Percentiles rank a stretch among this genome's conserved stretches.
These are phyloP conservation scores for Bremia lactucae DNA, from an alignment of 352 stramenopile genomes.

Conservation along the genomic window DNA sequence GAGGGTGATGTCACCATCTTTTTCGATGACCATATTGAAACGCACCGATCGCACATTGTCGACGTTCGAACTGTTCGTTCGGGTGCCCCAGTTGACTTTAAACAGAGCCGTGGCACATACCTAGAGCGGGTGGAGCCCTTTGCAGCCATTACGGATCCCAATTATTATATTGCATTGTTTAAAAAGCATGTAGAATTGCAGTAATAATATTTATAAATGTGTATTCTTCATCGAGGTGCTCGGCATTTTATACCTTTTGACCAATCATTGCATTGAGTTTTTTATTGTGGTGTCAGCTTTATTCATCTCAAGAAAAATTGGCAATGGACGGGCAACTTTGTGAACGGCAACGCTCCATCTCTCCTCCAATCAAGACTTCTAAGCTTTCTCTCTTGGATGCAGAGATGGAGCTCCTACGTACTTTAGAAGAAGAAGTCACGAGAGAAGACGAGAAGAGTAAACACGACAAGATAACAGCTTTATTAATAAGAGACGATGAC, in stretches of 20 bases:
- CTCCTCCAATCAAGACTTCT: neutral
- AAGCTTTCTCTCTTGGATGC: slow-evolving; percentile 3
- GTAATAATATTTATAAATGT: too few species aligned
- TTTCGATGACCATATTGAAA: slow-evolving; percentile 77
- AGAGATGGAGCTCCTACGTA: slow-evolving; percentile 23
- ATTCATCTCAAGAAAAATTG: too few species aligned
- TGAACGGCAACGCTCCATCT: neutral
- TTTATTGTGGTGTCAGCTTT: too few species aligned
- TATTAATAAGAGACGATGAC: slow-evolving; percentile 14
- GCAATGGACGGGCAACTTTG: neutral
- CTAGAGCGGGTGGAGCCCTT: slow-evolving; percentile 74
- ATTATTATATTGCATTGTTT: slow-evolving; percentile 66
- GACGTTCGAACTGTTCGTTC: slow-evolving; percentile 51
- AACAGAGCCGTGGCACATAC: slow-evolving; percentile 34
- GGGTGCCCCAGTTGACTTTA: slow-evolving; percentile 45
- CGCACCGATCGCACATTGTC: slow-evolving; percentile 65
- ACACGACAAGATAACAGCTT: slow-evolving; percentile 3
- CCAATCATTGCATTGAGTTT: too few species aligned
- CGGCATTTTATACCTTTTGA: neutral
- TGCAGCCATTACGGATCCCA: slow-evolving; percentile 57
- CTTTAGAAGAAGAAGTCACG: slow-evolving; percentile 25
- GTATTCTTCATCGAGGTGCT: too few species aligned
- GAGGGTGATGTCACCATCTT: slow-evolving; percentile 29
- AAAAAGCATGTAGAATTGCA: slow-evolving; percentile 17
- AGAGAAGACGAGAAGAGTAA: slow-evolving; percentile 14